Evolutionary conservation across 371 early-diverging fungal species (phyloP).

Genomic region (Amoeboaphelidium protococcarum): DNA sequence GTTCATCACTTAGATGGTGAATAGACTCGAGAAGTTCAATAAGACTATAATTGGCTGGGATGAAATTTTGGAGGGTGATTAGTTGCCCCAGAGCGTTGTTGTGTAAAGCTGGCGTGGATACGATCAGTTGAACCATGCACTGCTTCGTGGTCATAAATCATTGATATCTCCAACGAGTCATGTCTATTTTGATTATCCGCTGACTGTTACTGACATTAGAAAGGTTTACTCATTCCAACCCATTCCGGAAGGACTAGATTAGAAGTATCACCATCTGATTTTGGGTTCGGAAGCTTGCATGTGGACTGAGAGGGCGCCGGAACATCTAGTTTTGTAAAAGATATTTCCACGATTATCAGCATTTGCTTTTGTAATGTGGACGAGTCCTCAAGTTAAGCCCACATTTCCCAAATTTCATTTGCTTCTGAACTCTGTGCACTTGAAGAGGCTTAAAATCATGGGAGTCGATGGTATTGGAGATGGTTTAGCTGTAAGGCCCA

Average conservation of each 20-base stretch:
- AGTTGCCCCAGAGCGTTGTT: neutral
- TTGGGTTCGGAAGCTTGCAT: constrained; percentile 1
- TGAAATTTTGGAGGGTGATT: constrained; percentile 1
- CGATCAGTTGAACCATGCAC: neutral
- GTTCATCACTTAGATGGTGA: constrained; percentile 1
- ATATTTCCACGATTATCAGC: constrained; percentile 1
- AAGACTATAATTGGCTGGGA: neutral
- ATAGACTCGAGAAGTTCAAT: neutral
- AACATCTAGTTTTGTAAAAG: neutral
- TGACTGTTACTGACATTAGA: neutral
- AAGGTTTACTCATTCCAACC: constrained; percentile 2
- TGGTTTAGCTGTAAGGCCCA: too few relatives aligned
- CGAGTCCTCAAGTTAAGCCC: neutral
- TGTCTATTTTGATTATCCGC: constrained; percentile 1
- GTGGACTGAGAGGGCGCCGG: constrained; percentile 2
- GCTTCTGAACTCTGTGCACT: too few relatives aligned
- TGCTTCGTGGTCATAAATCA: neutral
- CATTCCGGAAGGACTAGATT: neutral
- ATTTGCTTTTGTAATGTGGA: constrained; percentile 1
- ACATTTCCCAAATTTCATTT: too few relatives aligned
- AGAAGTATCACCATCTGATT: neutral
- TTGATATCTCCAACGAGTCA: constrained; percentile 1
- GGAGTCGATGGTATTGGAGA: too few relatives aligned
- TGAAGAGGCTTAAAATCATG: too few relatives aligned
- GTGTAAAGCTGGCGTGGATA: constrained; percentile 1